Conservation (phyloP, 2,329 filamentous ascomycete genomes). For the Aspergillus niger region DNA sequence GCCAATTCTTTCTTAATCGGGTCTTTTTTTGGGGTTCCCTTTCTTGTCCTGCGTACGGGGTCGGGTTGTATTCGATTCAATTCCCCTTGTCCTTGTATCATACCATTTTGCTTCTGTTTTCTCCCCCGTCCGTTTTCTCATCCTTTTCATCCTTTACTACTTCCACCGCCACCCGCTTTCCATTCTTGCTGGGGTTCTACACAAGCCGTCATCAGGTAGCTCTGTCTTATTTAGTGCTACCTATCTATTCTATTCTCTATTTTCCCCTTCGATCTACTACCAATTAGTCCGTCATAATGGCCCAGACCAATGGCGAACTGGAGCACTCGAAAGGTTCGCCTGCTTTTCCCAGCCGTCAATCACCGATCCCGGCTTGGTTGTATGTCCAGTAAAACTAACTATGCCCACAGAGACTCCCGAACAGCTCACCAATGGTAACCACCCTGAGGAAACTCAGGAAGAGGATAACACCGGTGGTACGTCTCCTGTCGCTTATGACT, state of each 20-base stretch:
- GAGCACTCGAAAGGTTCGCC: constrained; percentile 44
- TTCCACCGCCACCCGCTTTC: constrained; percentile 13
- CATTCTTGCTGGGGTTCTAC: background rate
- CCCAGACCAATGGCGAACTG: constrained; percentile 41
- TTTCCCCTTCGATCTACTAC: constrained; percentile 14
- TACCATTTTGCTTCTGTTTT: constrained; percentile 27
- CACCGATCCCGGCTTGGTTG: background rate
- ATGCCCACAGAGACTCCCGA: constrained; percentile 36
- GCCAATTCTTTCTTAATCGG: constrained; percentile 18
- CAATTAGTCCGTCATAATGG: constrained; percentile 35
- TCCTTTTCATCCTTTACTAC: constrained; percentile 15
- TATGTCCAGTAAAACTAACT: constrained; percentile 20
- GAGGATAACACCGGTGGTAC: constrained; percentile 42
- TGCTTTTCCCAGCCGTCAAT: background rate
- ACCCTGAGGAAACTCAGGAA: constrained; percentile 36
- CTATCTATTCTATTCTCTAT: background rate
- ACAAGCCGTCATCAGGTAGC: constrained; percentile 22
- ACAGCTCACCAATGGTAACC: constrained; percentile 38
- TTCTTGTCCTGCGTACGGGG: constrained; percentile 38
- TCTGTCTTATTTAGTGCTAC: background rate
- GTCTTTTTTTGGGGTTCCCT: constrained; percentile 23
- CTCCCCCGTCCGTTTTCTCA: background rate
- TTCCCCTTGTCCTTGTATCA: constrained; percentile 37
- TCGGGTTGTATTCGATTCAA: constrained; percentile 35
- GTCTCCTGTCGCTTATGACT: constrained; percentile 2